Evolutionary conservation across 2,329 filamentous ascomycete species (phyloP).

Genomic region (Ceratocystis eucalypticola): DNA sequence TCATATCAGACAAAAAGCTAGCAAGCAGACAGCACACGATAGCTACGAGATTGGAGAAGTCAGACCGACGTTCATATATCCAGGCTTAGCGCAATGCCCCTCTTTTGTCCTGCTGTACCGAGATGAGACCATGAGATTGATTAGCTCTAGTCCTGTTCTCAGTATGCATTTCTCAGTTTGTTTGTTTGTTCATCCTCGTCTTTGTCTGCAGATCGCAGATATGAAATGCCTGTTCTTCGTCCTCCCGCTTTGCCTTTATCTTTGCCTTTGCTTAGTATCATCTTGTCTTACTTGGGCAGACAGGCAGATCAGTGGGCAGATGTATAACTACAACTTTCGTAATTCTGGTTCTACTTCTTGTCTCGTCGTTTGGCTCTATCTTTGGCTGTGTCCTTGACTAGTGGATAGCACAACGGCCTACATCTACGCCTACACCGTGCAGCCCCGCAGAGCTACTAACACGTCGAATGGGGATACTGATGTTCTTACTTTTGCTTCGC

Average conservation of each 20-base stretch:
- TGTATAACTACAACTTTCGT: not conserved
- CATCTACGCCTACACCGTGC: not conserved
- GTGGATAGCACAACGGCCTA: too few relatives aligned
- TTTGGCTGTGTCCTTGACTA: too few relatives aligned
- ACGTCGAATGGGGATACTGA: not conserved
- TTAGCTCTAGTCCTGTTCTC: not conserved
- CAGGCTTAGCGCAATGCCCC: constrained; percentile 17
- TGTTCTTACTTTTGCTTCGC: not conserved
- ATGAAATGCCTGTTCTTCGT: not conserved
- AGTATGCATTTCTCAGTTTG: constrained; percentile 4
- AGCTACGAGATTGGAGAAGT: constrained; percentile 18
- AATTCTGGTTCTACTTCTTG: too few relatives aligned
- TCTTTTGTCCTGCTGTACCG: constrained; percentile 15
- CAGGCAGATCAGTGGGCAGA: not conserved
- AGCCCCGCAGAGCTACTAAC: not conserved
- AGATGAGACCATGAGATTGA: not conserved
- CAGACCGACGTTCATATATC: constrained; percentile 19
- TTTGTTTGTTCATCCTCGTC: not conserved
- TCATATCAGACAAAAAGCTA: constrained; percentile 15
- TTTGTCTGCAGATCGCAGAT: not conserved
- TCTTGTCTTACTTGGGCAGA: too few relatives aligned
- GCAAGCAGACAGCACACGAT: constrained; percentile 17
- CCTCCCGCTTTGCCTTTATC: too few relatives aligned
- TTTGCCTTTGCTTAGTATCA: too few relatives aligned
- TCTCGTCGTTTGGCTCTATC: too few relatives aligned